Evolutionary conservation across 169 alveolate species (phyloP), one percentile per base, ranked within the genome.

Genomic region (Babesia bigemina): DNA sequence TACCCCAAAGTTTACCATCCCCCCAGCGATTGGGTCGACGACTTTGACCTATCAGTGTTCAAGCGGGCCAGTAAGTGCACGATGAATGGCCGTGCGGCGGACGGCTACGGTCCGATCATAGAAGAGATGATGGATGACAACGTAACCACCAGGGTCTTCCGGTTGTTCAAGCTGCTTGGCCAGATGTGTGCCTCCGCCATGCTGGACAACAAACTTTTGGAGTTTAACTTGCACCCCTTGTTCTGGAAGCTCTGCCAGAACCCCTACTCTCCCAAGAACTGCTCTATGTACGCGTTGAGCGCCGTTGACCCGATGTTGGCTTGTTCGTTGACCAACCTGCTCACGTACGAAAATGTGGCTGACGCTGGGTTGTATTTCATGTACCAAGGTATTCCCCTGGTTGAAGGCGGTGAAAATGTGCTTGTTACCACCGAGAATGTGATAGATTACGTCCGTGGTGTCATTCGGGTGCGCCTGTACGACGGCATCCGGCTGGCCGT

Each of bases 171-270:
- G 77, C 72, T 88, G 56, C 60, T 88, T 49, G 93, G 93, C 13
- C 91, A 88, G 60, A 49, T 88, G 42, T 73, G 89, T 70, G 93
- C 92, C 21, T 70, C 71, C 61, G 78, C 87, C 17, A 44, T 88
- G 57, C 56, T 88, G 42, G 93, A 88, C 63, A 78, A 76, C 29
- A 79, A 82, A 57, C 72, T 77, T 36, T 70, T 88, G 45, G 59
- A 75, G 65, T 48, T 88, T 13, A 65, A 61, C 49, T 33, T 88
- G 39, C 87, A 84, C 59, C 93, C 93, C 8, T 75, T 88, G 22
- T 88, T 88, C 66, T 88, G 93, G 93, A 66, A 74, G 44, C 21
- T 81, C 62, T 84, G 91, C 65, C 81, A 77, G 76, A 49, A 63
- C 61, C 91, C 66, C 47, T 72, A 67, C 53, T 56, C 71, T 16